These are phyloP conservation scores for Globisporangium recalcitrans DNA, from an alignment of 352 stramenopile genomes.

Conservation along the genomic window DNA sequence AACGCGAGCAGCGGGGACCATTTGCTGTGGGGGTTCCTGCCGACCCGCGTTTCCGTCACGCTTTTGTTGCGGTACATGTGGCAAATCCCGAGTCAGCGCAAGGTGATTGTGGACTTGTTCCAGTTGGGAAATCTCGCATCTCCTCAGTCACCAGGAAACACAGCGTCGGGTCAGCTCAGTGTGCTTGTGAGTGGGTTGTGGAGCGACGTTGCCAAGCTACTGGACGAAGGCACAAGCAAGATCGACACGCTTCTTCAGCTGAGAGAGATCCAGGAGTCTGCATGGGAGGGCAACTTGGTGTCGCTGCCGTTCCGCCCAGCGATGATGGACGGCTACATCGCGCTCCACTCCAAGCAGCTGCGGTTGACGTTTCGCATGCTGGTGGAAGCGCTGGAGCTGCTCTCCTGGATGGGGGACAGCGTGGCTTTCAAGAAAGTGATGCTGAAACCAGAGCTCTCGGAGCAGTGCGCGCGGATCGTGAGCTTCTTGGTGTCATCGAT, in stretches of 20 bases:
- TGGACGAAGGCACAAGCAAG: conserved; percentile 63
- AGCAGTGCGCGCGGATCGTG: conserved; percentile 55
- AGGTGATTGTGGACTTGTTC: conserved; percentile 25
- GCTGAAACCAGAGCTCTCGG: conserved; percentile 50
- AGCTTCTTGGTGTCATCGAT: conserved; percentile 57
- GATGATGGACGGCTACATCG: conserved; percentile 59
- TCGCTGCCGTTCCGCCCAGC: conserved; percentile 46
- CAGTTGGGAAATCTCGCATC: conserved; percentile 5
- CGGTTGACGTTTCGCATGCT: conserved; percentile 56
- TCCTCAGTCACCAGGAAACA: conserved; percentile 12
- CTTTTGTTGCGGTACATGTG: conserved; percentile 63
- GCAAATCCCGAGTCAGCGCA: conserved; percentile 45
- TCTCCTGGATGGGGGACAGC: conserved; percentile 54
- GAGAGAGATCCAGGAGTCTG: conserved; percentile 49
- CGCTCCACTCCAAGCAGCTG: conserved; percentile 67
- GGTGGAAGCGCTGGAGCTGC: conserved; percentile 55
- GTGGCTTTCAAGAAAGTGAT: conserved; percentile 39
- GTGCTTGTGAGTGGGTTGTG: conserved; percentile 58
- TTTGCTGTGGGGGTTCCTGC: conserved; percentile 66
- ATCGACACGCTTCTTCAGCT: conserved; percentile 58
- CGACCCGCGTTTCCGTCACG: conserved; percentile 49
- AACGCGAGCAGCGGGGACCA: conserved; percentile 58
- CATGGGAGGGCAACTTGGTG: conserved; percentile 26
- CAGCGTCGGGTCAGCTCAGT: conserved; percentile 35
- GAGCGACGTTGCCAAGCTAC: conserved; percentile 64